Base-by-base conservation (phyloP, 495 filamentous ascomycete species). In the Copromyces sp. region DNA sequence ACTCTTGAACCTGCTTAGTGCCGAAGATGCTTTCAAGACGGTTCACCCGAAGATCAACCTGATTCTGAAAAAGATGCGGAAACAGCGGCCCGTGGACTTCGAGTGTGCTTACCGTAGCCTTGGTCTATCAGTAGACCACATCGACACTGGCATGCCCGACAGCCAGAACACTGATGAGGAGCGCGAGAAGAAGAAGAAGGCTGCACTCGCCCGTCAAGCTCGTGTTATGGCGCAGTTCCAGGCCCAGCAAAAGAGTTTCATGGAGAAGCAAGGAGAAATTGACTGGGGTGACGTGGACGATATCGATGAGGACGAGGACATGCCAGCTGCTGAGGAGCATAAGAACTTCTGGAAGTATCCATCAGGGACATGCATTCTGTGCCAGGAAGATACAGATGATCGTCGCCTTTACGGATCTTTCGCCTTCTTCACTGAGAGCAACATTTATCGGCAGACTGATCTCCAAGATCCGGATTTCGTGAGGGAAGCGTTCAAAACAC, bases 151-250 rank as follows among this genome's bases (percentile, higher is more conserved):
- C 3, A 87, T 84, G 9, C 86, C 86, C n/a, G 84, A 85, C 6
- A 86, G 80, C 70, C 82, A 83, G 74, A 88, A 87, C 71, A 85
- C 82, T 3, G 89, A 92, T 12, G 88, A 90, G 74, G 91, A 94
- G 74, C 90, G 89, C 68, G 93, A 96, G 79, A 81, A 86, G 68
- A 98, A 94, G 85, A 98, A 97, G 84, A 89, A 90, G 76, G 90
- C 94, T 39, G 95, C 96, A 0, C 80, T 93, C 41, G 94, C 95
- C 73, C 87, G 95, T 68, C 94, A 98, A 82, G 94, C 94, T 9
- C 90, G 87, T 74, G 92, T 98, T 24, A 97, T 98, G 94, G 95
- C 94, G 3, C 93, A 97, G 79, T 97, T 98, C 84, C 95, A 97
- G 79, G 90, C 97, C 77, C 94, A 99, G 77, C 96, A 98, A 78